These are phyloP conservation scores for Colletotrichum sp. DNA, from an alignment of 2,329 filamentous ascomycete genomes.

Conservation along the genomic window DNA sequence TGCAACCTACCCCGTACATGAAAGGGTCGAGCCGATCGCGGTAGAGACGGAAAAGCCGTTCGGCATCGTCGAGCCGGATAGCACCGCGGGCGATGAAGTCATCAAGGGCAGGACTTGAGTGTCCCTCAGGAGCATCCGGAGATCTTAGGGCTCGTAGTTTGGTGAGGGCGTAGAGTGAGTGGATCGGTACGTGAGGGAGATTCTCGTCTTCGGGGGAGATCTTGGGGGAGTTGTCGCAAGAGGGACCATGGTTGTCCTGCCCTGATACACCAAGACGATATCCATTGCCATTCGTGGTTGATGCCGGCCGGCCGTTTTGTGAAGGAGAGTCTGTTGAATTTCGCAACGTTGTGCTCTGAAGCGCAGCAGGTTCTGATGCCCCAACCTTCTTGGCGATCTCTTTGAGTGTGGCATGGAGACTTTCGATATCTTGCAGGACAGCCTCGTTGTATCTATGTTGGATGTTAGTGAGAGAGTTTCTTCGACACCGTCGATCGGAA, in stretches of 20 bases:
- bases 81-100: conserved; percentile 44
- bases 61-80: conserved; percentile 51
- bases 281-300: background rate
- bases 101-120: conserved; percentile 15
- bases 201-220: conserved; percentile 33
- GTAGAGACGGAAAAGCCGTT: conserved; percentile 56
- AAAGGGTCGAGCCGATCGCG: conserved; percentile 54
- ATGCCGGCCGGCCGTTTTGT: background rate
- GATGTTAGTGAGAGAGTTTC: background rate
- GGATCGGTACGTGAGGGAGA: conserved; percentile 41
- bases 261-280: background rate
- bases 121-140: conserved; percentile 27
- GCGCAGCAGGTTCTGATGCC: background rate
- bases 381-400: conserved; percentile 15
- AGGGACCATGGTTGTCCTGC: conserved; percentile 20
- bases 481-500: background rate
- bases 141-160: conserved; percentile 40
- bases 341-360: background rate
- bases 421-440: conserved; percentile 20
- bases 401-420: conserved; percentile 10
- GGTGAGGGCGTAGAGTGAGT: conserved; percentile 42
- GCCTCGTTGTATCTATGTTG: conserved; percentile 10
- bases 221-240: conserved; percentile 26
- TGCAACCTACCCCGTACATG: conserved; percentile 55
- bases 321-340: conserved; percentile 4